Conservation (phyloP, 805 yeast genomes). For the Suhomyces kilbournensis region DNA sequence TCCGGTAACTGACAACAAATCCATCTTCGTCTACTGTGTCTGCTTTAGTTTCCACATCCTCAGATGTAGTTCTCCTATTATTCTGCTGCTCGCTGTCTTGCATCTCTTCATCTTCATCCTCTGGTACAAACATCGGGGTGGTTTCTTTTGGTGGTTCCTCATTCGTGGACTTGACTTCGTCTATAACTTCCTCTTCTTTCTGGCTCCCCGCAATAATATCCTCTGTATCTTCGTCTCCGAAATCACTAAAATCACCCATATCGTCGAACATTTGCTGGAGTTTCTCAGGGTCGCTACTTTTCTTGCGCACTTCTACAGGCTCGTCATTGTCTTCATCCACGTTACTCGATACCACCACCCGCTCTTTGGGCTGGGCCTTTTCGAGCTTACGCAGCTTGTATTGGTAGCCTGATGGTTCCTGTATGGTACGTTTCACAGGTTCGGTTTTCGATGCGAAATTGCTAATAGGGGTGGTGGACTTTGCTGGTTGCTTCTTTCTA, state of each 20-base stretch:
- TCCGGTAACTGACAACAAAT: conserved; percentile 40
- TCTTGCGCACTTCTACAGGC: not conserved
- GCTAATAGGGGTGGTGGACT: conserved; percentile 11
- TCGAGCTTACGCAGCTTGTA: conserved; percentile 39
- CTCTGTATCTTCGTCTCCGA: conserved; percentile 7
- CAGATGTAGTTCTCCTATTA: not conserved
- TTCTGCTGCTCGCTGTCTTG: conserved; percentile 6
- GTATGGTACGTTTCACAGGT: not conserved
- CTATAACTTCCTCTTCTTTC: not conserved
- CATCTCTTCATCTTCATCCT: conserved; percentile 10
- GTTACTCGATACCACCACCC: conserved; percentile 31
- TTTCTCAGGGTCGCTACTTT: conserved; percentile 3
- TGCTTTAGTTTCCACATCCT: conserved; percentile 3
- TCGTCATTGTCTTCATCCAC: conserved; percentile 6
- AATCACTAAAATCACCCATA: conserved; percentile 13
- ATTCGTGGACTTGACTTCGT: not conserved
- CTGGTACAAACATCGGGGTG: conserved; percentile 6
- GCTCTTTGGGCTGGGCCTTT: conserved; percentile 28
- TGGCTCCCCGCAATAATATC: conserved; percentile 3
- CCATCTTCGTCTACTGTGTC: conserved; percentile 49
- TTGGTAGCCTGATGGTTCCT: conserved; percentile 10
- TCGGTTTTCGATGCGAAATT: conserved; percentile 19
- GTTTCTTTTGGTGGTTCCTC: not conserved
- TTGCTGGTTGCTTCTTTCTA: conserved; percentile 9
- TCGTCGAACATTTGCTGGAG: conserved; percentile 13